Conservation (phyloP, 2,329 filamentous ascomycete genomes). For the Aureobasidium leucospermi region DNA sequence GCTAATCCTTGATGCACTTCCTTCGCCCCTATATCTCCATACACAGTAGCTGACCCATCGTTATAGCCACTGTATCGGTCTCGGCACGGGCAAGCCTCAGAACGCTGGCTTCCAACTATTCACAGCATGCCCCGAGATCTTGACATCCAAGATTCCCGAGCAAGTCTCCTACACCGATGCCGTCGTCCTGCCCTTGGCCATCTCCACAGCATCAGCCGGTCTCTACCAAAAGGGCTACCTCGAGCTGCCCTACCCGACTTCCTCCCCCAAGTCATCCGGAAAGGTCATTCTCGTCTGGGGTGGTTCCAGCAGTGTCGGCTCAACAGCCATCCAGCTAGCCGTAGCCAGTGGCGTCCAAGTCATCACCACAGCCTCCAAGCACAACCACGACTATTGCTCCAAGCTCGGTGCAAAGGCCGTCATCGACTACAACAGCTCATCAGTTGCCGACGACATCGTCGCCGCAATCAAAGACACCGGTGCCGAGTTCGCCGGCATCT, state of each 20-base stretch:
- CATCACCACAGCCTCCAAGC: slow-evolving; percentile 25
- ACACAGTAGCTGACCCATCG: too few relatives aligned
- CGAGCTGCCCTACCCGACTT: slow-evolving; percentile 32
- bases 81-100: slow-evolving; percentile 10
- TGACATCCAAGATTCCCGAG: slow-evolving; percentile 33
- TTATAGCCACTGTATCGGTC: slow-evolving; percentile 11
- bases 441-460: slow-evolving; percentile 33
- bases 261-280: slow-evolving; percentile 24
- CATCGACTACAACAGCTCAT: slow-evolving; percentile 28
- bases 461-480: slow-evolving; percentile 29
- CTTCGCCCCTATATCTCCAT: too few relatives aligned
- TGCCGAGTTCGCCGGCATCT: slow-evolving; percentile 36
- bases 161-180: slow-evolving; percentile 32
- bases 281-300: slow-evolving; percentile 36
- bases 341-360: slow-evolving; percentile 29
- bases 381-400: slow-evolving; percentile 28
- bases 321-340: slow-evolving; percentile 29
- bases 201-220: slow-evolving; percentile 37
- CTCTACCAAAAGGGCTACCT: slow-evolving; percentile 36
- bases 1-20: too few relatives aligned
- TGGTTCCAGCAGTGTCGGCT: slow-evolving; percentile 30
- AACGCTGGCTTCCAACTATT: slow-evolving; percentile 28
- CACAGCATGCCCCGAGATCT: slow-evolving; percentile 23
- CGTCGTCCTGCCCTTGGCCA: slow-evolving; percentile 37
- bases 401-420: slow-evolving; percentile 24